Base-by-base conservation (phyloP, 768 basidiomycete genomes). In the Boletus edulis region DNA sequence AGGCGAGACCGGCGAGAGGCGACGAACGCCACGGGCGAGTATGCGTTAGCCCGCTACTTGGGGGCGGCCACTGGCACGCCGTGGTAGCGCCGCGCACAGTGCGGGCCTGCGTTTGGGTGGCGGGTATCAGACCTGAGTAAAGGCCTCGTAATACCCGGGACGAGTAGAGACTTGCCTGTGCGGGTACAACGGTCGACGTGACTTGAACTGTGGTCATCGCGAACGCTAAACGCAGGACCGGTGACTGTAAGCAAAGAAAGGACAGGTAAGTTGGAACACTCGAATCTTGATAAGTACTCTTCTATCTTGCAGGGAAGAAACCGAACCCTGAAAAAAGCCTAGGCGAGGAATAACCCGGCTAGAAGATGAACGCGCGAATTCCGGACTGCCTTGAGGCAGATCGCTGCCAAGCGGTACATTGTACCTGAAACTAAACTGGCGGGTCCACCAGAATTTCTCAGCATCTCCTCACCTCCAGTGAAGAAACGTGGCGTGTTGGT, bases 21-120 rank as follows among this genome's bases (percentile, higher is more conserved):
- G 69, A 70, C 13, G 69, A 70, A 14, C 69, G 69, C 55, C 65
- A 52, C 4, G 69, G 69, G 3, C 68, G 70, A 9, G 70, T 55
- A 6, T 61, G 53, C 24, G 52, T 44, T 12, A 44, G 17, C 13
- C 51, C 55, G n/a, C 31, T 51, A 32, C 38, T 38, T 14, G 60
- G 40, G 15, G 55, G 55, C 17, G 53, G 32, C 53, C 55, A n/a
- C n/a, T n/a, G n/a, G n/a, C n/a, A 58, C 4, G 55, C 12, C 22
- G 56, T 12, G 29, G 50, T 11, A 22, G 55, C 43, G 42, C 66
- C 43, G 45, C 65, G 65, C 27, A 32, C 27, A 45, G 57, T 29
- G 58, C 66, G 67, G 41, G 17, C n/a, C 66, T 68, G 51, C 13
- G 7, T 1, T 4, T 4, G 22, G 5, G 44, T 20, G 18, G 12